Percentiles rank a stretch among this genome's conserved stretches.
Conservation (phyloP, 2,329 filamentous ascomycete genomes). For the Ophiostoma sp. region DNA sequence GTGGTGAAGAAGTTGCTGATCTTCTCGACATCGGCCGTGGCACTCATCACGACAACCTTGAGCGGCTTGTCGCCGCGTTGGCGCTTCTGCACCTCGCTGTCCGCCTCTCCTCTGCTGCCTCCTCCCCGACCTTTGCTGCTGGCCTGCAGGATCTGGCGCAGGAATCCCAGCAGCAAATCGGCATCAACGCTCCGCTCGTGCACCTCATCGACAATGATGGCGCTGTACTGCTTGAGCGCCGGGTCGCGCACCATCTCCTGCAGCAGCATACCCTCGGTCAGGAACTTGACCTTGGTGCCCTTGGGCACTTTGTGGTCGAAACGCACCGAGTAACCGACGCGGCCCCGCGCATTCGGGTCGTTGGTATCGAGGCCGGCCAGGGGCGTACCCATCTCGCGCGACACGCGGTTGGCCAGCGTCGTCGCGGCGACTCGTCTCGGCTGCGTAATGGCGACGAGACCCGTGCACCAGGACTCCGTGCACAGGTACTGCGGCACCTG, state of each 20-base stretch:
- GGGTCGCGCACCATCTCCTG: conserved; percentile 90
- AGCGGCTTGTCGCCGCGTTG: conserved; percentile 60
- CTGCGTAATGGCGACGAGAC: conserved; percentile 88
- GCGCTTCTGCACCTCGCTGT: conserved; percentile 38
- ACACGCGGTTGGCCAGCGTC: conserved; percentile 80
- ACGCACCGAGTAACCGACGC: conserved; percentile 87
- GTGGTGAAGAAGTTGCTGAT: conserved; percentile 68
- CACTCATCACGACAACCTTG: conserved; percentile 95
- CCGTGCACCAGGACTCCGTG: conserved; percentile 76
- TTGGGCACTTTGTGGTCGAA: conserved; percentile 85
- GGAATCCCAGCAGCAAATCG: conserved; percentile 81
- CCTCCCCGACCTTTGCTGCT: neutral
- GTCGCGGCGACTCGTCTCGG: conserved; percentile 91
- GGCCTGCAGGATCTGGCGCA: conserved; percentile 60
- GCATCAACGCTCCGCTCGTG: conserved; percentile 95
- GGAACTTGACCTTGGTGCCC: conserved; percentile 81
- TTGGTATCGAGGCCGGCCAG: conserved; percentile 33
- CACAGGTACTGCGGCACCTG: conserved; percentile 90
- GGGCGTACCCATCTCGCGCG: conserved; percentile 63
- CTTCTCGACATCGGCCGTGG: conserved; percentile 80
- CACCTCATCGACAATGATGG: conserved; percentile 89
- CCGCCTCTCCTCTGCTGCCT: neutral
- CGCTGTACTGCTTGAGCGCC: conserved; percentile 76
- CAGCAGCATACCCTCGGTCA: conserved; percentile 93
- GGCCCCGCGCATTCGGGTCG: conserved; percentile 39